phyloP scores from a whole-genome alignment of 148 eudicot genomes.

The Arbutus unedo region DNA sequence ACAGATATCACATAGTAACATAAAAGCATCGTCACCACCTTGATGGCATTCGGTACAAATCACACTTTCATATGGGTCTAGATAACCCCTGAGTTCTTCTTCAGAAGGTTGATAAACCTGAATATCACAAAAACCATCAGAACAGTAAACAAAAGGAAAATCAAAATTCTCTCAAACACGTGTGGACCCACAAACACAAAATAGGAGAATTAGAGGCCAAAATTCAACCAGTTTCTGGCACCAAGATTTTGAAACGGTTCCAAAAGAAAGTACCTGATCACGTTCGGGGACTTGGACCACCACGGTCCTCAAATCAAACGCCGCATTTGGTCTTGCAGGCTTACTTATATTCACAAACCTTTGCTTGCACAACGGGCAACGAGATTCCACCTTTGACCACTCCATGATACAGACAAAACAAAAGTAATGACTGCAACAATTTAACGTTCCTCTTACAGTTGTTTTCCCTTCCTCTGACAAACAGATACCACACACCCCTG shows the following conservation, averaged over 20 bases:
- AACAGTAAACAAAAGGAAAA: not conserved
- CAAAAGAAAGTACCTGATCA: constrained; percentile 68
- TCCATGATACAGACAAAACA: constrained; percentile 93
- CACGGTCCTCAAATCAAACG: constrained; percentile 43
- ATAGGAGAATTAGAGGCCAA: constrained; percentile 21
- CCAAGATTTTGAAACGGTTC: not conserved
- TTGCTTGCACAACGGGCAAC: constrained; percentile 96
- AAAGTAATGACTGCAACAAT: constrained; percentile 89
- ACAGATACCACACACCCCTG: constrained; percentile 85
- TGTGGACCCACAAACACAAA: constrained; percentile 2
- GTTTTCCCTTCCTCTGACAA: constrained; percentile 83
- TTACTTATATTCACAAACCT: constrained; percentile 74
- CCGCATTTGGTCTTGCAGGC: constrained; percentile 45
- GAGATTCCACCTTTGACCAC: constrained; percentile 99
- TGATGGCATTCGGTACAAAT: constrained; percentile 84
- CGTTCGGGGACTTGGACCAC: constrained; percentile 79
- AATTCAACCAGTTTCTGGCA: not conserved
- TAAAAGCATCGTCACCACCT: constrained; percentile 93
- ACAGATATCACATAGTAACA: constrained; percentile 91
- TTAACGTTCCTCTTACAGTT: constrained; percentile 68
- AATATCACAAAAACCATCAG: constrained; percentile 6
- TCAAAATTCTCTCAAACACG: not conserved
- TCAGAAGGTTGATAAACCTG: constrained; percentile 98
- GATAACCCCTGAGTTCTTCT: constrained; percentile 80
- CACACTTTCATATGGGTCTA: constrained; percentile 81